Evolutionary conservation across 2,329 filamentous ascomycete species (phyloP).

Genomic region (Fonsecaea monophora): DNA sequence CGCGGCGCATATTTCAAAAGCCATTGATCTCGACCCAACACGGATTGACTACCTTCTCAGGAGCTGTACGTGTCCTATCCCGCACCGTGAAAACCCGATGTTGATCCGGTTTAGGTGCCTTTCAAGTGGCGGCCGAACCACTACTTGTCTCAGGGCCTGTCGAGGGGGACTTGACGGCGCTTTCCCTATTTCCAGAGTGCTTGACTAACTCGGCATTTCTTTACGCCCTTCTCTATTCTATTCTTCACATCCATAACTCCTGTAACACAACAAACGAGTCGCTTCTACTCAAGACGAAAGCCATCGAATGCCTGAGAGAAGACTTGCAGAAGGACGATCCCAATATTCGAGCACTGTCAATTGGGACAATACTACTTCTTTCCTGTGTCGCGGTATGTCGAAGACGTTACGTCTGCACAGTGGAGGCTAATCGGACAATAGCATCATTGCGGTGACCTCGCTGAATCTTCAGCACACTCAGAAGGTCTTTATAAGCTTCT

Average conservation of each 20-base stretch:
- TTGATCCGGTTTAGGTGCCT: constrained; percentile 15
- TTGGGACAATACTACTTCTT: constrained; percentile 24
- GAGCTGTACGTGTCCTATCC: constrained; percentile 15
- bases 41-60: constrained; percentile 19
- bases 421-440: constrained; percentile 8
- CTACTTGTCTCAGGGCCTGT: constrained; percentile 6
- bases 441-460: constrained; percentile 23
- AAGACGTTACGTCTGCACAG: neutral
- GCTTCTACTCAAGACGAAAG: constrained; percentile 22
- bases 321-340: constrained; percentile 16
- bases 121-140: constrained; percentile 20
- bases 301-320: constrained; percentile 22
- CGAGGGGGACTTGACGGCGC: constrained; percentile 7
- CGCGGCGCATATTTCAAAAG: constrained; percentile 11
- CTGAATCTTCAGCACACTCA: constrained; percentile 23
- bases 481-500: constrained; percentile 25
- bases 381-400: constrained; percentile 21
- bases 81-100: neutral
- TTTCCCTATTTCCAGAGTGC: constrained; percentile 24
- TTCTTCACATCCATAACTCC: constrained; percentile 17
- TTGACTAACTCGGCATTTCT: constrained; percentile 21
- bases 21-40: constrained; percentile 14
- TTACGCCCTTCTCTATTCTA: constrained; percentile 25
- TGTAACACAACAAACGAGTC: constrained; percentile 17
- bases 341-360: constrained; percentile 17